Evolutionary conservation across 75 land plant species (phyloP).

Genomic region (Pinus taeda): DNA sequence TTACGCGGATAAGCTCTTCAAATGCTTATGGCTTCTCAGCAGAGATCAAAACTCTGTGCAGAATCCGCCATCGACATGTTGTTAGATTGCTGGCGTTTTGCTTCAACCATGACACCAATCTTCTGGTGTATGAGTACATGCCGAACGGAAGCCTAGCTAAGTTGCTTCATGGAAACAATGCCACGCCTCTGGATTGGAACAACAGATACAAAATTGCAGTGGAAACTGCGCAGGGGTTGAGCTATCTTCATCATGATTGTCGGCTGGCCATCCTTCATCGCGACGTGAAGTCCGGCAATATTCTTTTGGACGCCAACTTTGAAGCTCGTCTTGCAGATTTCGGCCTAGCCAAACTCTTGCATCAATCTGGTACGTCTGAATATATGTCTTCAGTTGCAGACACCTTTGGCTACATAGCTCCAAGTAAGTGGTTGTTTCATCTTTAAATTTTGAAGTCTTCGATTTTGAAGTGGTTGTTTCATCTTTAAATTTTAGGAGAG

Average conservation of each 20-base stretch:
- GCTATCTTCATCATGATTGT: conserved; percentile 81
- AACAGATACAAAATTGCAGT: conserved; percentile 52
- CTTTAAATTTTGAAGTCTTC: too few species aligned
- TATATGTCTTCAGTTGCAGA: conserved; percentile 78
- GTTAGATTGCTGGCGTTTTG: conserved; percentile 66
- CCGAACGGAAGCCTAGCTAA: conserved; percentile 65
- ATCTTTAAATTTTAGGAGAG: too few species aligned
- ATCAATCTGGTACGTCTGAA: conserved; percentile 47
- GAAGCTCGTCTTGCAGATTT: conserved; percentile 83
- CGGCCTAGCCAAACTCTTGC: conserved; percentile 65
- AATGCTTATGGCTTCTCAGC: conserved; percentile 72
- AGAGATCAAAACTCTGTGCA: conserved; percentile 64
- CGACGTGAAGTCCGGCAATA: conserved; percentile 74
- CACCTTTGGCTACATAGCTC: conserved; percentile 86
- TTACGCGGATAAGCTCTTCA: conserved; percentile 17
- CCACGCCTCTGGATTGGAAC: conserved; percentile 49
- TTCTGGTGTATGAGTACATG: conserved; percentile 75
- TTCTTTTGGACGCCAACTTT: conserved; percentile 44
- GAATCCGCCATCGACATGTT: conserved; percentile 71
- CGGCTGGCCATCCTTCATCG: conserved; percentile 63
- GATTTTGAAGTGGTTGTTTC: too few species aligned
- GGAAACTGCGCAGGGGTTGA: conserved; percentile 46
- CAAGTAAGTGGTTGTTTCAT: conserved; percentile 29
- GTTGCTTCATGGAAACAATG: conserved; percentile 59
- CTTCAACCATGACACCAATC: conserved; percentile 58